Evolutionary conservation across 257 asterid genomes (phyloP), one percentile per base, ranked within the genome.

Genomic region (Solanum corneliomulleri): DNA sequence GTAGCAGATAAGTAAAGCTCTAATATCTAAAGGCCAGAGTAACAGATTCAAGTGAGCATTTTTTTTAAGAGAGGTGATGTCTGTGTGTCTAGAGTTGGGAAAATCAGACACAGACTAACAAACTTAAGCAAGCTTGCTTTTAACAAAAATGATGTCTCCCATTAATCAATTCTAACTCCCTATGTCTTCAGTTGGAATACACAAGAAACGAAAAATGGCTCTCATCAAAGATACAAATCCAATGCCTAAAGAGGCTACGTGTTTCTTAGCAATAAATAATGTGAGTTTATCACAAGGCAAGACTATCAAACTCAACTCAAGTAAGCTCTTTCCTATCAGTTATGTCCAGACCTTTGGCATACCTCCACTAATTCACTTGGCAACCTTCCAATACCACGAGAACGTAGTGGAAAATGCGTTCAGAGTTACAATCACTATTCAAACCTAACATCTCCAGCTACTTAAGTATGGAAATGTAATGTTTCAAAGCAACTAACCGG

Each of bases 401-500:
- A 52, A 27, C 64, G 8, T 58, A 27, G 62, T 78, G 15, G 64
- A 0, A 77, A 47, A 45, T 44, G 62, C 18, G 23, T 44, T 78
- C 41, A 78, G 42, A 18, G 27, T 47, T 45, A 27, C 10, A 45
- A 10, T 20, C 84, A 27, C 39, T 13, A 78, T 31, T 78, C 84
- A 78, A 78, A 78, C 84, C 39, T 45, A 45, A 16, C 66, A 45
- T 74, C 11, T 74, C 52, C 49, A 11, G 29, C 31, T 29, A 52
- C 29, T 81, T 20, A 20, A 49, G 31, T 80, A 45, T 4, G 85
- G 49, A 80, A 80, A 80, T 16, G 66, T 80, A 74, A 39, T 18
- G 18, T 81, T 20, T 11, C 70, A 18, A 20, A 49, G 11, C 68
- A 21, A 86, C 91, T 39, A 11, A 96, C 98, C 95, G 93, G 49